Percentiles rank a stretch among this genome's conserved stretches.
Conservation (phyloP, 129 eudicot species). For the Erigeron canadensis region DNA sequence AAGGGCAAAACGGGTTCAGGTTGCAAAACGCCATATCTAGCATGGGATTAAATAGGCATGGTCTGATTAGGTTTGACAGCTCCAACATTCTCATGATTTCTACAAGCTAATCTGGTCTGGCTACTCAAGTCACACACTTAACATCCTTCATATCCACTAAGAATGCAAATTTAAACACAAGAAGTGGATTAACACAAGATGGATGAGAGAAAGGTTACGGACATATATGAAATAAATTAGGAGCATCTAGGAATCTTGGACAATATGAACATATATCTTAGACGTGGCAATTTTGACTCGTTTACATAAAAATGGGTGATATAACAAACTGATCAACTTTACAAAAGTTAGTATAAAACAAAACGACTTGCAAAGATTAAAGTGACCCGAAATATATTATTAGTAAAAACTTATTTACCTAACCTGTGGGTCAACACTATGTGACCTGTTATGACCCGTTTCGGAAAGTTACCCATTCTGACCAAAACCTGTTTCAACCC, state of each 20-base stretch:
- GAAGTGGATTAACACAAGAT: background rate
- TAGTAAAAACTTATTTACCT: background rate
- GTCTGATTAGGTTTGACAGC: background rate
- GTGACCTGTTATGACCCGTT: background rate
- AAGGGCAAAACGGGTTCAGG: background rate
- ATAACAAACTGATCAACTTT: background rate
- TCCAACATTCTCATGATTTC: no score
- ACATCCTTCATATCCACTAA: background rate
- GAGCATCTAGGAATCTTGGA: background rate
- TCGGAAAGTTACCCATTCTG: background rate
- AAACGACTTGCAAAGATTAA: background rate
- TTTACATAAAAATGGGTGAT: background rate
- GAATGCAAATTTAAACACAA: no score
- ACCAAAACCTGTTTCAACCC: background rate
- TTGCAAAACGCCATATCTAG: no score
- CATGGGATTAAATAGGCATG: no score
- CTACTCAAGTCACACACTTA: no score
- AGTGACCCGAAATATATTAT: background rate
- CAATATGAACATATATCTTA: background rate
- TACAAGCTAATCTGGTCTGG: no score
- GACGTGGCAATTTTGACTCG: background rate
- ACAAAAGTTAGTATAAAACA: background rate
- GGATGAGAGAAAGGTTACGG: background rate
- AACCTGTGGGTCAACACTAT: background rate
- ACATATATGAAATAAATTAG: background rate